Base-by-base conservation (phyloP, 441 rosid species). In the Pelargonium citronellum region DNA sequence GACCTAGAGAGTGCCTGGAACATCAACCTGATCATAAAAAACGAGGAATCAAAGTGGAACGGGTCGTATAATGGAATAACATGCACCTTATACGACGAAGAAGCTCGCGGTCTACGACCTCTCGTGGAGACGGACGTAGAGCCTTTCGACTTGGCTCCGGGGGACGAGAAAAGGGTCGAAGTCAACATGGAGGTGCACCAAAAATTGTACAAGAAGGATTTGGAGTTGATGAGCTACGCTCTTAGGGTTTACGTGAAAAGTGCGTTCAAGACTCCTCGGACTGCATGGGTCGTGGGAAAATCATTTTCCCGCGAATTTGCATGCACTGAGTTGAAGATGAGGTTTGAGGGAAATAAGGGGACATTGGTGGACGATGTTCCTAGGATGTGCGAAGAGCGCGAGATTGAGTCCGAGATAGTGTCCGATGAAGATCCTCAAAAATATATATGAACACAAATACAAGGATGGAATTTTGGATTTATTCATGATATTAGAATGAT, bases 271-370 rank as follows among this genome's bases (percentile, higher is more conserved):
- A 53, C 60, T 16, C 60, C 60, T 19, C 5, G 60, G 1, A 15
- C 60, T 1, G 60, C 60, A 8, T 53, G 60, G 60, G 60, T 53
- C 20, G 22, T 53, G 9, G 60, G 60, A 16, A 53, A 53, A 20
- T 15, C 60, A 0, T 53, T 53, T 53, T 20, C 60, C 20, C 16
- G 60, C 20, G 60, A 53, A 7, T 53, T 15, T 16, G 60, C 60
- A 1, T 53, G 60, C 22, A 13, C 20, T 9, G 60, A 53, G 60
- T 20, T 53, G 20, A 53, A 53, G 20, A n/a, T 53, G 22, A 53
- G 16, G 60, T 53, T 53, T 15, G 20, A 53, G 60, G 60, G 60
- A n/a, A 53, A 53, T 53, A 53, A 53, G 7, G 60, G 60, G 10
- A 20, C 5, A 6, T 53, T 53, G 60, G 60, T 53, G 6, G 60